Evolutionary conservation across 2,329 filamentous ascomycete species (phyloP), one percentile per base, ranked within the genome.

Genomic region (Pseudogymnoascus sp.): DNA sequence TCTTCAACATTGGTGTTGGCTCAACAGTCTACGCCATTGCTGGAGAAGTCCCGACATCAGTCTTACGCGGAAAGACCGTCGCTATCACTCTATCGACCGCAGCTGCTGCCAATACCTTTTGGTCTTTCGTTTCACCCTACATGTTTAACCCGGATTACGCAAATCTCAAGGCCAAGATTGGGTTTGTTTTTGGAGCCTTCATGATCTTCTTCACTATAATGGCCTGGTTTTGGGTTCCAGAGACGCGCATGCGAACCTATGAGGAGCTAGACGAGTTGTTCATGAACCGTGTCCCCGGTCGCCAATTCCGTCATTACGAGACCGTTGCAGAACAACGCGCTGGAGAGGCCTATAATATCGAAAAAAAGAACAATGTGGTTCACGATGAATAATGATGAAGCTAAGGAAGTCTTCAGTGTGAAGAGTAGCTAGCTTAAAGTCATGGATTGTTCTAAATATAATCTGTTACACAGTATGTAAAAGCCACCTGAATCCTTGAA

Each of bases 81-180:
- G 66, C 66, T 16, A 64, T 70, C 33, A 65, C 63, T 16, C 60
- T 65, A 19, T 65, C 66, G 4, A 41, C 64, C 24, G 66, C 68
- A 24, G 66, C 63, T 22, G 60, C 63, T 33, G 24, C 63, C 56
- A 65, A 65, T 33, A 66, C 64, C 22, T 65, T 65, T 22, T 76
- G 73, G 74, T 68, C 66, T 2, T 76, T 78, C 63, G 73, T 76
- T 2, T 64, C 78, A 6, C 75, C 76, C 0, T 74, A 74, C 22
- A 63, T 77, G 1, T 75, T 77, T 64, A 77, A 76, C 61, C 74
- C 75, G 0, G 72, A 75, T 66, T 66, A 75, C 56, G 70, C 71
- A 0, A 75, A 77, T 14, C 70, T 79, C 0, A 74, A 75, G 6
- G 76, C 73, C 1, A 78, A 78, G 67, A 75, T 75, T 0, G 71